phyloP scores from a whole-genome alignment of 177 flowering plant species.

The Vitis hybrid region DNA sequence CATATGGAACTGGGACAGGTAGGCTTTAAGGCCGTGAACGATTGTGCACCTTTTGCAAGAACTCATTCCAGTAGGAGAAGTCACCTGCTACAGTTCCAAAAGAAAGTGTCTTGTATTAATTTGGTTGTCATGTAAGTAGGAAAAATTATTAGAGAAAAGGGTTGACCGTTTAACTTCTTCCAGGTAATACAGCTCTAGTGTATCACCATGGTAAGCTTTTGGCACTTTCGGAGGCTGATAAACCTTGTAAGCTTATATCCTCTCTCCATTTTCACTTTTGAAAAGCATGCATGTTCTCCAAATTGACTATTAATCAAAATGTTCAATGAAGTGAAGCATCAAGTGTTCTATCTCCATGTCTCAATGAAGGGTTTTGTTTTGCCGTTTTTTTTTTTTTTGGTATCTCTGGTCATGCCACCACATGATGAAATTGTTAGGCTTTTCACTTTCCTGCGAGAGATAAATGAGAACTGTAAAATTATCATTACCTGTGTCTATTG shows the following conservation, averaged over 20 bases:
- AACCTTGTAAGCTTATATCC: slow-evolving; percentile 58
- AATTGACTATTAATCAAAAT: too few relatives aligned
- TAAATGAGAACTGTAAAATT: too few relatives aligned
- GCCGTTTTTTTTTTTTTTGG: too few relatives aligned
- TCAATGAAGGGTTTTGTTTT: background rate
- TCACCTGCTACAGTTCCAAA: background rate
- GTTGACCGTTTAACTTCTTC: slow-evolving; percentile 17
- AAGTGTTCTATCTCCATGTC: too few relatives aligned
- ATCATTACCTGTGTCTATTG: background rate
- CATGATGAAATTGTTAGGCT: too few relatives aligned
- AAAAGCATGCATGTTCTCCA: background rate
- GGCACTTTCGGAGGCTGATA: slow-evolving; percentile 85
- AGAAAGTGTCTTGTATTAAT: background rate
- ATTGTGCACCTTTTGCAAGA: background rate
- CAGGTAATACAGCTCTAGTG: slow-evolving; percentile 83
- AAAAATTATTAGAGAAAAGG: background rate
- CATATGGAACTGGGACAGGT: slow-evolving; percentile 87
- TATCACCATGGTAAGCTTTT: slow-evolving; percentile 90
- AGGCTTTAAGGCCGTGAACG: background rate
- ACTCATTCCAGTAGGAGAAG: background rate
- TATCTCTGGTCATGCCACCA: too few relatives aligned
- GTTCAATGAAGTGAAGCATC: too few relatives aligned
- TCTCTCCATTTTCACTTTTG: background rate
- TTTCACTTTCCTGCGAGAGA: too few relatives aligned
- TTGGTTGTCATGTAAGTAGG: background rate